Evolutionary conservation across 2,329 filamentous ascomycete genomes (phyloP), one percentile per base, ranked within the genome.

Genomic region (Pseudogymnoascus sp.): DNA sequence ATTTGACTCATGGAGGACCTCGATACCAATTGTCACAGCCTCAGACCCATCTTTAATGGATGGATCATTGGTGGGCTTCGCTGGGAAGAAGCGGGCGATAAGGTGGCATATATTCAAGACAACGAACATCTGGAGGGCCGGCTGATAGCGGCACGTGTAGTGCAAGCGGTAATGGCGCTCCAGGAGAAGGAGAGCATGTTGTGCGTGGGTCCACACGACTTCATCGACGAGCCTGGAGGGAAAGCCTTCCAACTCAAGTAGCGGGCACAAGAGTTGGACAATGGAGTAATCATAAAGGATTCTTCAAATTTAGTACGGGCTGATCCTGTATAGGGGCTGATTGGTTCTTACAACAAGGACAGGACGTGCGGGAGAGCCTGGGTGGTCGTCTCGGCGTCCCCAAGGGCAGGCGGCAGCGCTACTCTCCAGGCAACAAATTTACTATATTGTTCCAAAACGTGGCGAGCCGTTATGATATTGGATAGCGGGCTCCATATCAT

Each of bases 91-190:
- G 21, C 71, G 69, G n/a, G 69, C 63, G 25, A 74, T 59, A 6
- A 69, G 59, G 59, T 74, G 72, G 9, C 67, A 68, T 21, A 75
- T 61, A 49, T 74, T 71, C 3, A 75, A 66, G 31, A 71, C 16
- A 21, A 68, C 65, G 64, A 74, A 73, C 64, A 73, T 71, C 60
- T 75, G 73, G 14, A 73, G 62, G 1, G 71, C 69, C 2, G 71
- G 68, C 43, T 74, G 72, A 61, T 73, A 74, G 21, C 68, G 68
- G 61, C 68, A 71, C 1, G 67, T 68, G 61, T 71, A 74, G 9
- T 68, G 65, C 5, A 62, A 63, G 8, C 65, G 63, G 65, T 73
- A 75, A 45, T 68, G 64, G 16, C 67, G 65, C 8, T 70, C 66
- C 8, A 74, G 65, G n/a, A 75, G 67, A 41, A 65, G 65, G 12